Percentiles rank a stretch among this genome's conserved stretches.
phyloP scores from a whole-genome alignment of 1,284 basidiomycete genomes.

The Microbotryum intermedium region DNA sequence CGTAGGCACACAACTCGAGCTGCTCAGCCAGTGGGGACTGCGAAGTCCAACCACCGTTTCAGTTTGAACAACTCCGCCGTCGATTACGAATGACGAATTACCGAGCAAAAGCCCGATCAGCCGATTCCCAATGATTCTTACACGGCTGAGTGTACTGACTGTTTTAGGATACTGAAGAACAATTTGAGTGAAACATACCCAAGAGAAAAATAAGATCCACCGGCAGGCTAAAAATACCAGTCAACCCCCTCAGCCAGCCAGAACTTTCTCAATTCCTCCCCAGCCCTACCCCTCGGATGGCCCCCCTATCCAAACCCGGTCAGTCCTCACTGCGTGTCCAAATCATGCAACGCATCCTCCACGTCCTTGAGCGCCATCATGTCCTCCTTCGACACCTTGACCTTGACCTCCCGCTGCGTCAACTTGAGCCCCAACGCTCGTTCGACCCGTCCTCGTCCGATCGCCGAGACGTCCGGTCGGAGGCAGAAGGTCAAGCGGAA shows the following conservation, averaged over 20 bases:
- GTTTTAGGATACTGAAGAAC: no score
- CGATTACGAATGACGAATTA: no score
- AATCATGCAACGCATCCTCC: neutral
- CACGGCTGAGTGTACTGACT: no score
- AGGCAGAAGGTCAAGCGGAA: conserved; percentile 34
- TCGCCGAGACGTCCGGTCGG: conserved; percentile 21
- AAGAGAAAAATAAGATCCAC: neutral
- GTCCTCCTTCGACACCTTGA: neutral
- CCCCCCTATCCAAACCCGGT: neutral
- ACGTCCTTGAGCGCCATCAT: conserved; percentile 3
- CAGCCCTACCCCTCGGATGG: no score
- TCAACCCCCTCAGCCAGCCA: neutral
- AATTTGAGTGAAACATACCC: neutral
- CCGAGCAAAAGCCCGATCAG: no score
- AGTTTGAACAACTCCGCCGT: no score
- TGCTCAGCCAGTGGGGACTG: no score
- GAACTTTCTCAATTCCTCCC: no score
- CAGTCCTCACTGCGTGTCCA: neutral
- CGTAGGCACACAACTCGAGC: no score
- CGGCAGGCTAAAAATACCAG: no score
- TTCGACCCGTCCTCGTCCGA: conserved; percentile 24
- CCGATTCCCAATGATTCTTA: no score
- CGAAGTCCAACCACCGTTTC: no score
- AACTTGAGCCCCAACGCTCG: neutral
- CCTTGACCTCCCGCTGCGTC: neutral